Percentiles rank a stretch among this genome's conserved stretches.
These are phyloP conservation scores for Paramecium octaurelia DNA, from an alignment of 73 alveolate species.

Conservation along the genomic window DNA sequence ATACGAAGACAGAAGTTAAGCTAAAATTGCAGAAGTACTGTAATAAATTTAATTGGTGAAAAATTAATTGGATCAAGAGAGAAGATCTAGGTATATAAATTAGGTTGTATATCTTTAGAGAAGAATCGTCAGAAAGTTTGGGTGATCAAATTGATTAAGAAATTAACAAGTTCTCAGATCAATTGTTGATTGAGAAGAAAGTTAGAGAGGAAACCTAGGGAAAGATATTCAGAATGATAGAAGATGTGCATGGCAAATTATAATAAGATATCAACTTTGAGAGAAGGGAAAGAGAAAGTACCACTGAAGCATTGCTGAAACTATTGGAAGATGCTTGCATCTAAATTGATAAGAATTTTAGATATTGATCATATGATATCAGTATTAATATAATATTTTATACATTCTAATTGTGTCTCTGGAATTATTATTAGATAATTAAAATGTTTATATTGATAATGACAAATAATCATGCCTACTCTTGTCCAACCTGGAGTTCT, in stretches of 20 bases:
- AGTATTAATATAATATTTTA: background rate
- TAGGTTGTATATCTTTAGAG: background rate
- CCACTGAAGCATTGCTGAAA: constrained; percentile 31
- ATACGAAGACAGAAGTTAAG: constrained; percentile 48
- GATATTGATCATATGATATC: background rate
- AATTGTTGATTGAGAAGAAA: constrained; percentile 42
- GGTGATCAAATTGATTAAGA: constrained; percentile 27
- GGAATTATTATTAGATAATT: background rate
- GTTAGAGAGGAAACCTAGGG: constrained; percentile 49
- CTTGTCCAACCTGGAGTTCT: constrained; percentile 85
- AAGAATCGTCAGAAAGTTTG: background rate
- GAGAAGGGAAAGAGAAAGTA: constrained; percentile 48
- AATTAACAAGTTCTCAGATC: constrained; percentile 36
- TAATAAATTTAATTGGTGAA: constrained; percentile 23
- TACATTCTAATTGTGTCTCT: background rate
- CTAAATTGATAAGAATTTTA: constrained; percentile 28
- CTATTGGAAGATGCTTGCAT: constrained; percentile 43
- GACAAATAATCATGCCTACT: constrained; percentile 23
- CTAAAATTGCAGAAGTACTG: constrained; percentile 12
- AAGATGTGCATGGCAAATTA: constrained; percentile 34
- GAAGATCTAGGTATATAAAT: constrained; percentile 13
- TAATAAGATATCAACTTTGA: constrained; percentile 18
- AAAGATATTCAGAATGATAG: constrained; percentile 49
- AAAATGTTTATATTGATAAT: background rate
- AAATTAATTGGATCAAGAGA: constrained; percentile 36